A percentile compares a stretch with the other conserved stretches of the same genome.
Conservation (phyloP, 176 grass and related monocot species). For the Aegilops bicornis region DNA sequence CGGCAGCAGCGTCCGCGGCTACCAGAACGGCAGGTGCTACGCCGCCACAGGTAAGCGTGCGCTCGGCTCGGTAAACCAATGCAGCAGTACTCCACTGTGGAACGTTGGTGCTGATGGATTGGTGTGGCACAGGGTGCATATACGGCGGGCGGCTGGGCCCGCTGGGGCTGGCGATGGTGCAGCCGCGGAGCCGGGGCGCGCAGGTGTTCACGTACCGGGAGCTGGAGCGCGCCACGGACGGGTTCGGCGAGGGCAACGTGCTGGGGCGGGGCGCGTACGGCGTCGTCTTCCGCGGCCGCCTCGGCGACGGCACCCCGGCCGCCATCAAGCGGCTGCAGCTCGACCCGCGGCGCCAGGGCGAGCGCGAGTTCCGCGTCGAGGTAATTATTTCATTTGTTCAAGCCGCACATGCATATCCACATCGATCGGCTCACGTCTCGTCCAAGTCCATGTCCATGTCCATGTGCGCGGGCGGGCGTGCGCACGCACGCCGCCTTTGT, state of each 20-base stretch:
- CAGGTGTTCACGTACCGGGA: constrained; percentile 98
- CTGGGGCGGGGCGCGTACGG: constrained; percentile 62
- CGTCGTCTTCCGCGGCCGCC: constrained; percentile 65
- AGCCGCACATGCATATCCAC: neutral
- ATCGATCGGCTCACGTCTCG: constrained; percentile 4
- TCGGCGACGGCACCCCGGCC: constrained; percentile 76
- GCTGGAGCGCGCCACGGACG: constrained; percentile 82
- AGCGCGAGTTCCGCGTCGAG: constrained; percentile 96
- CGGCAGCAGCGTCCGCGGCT: constrained; percentile 22
- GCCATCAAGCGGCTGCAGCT: constrained; percentile 85
- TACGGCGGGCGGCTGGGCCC: constrained; percentile 69
- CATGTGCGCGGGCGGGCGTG: neutral
- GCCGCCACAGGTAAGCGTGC: constrained; percentile 23
- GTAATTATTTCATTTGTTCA: constrained; percentile 3
- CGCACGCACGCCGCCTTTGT: neutral
- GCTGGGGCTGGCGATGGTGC: constrained; percentile 51
- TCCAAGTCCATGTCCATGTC: neutral
- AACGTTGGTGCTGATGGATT: neutral
- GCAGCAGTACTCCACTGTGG: neutral
- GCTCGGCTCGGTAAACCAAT: neutral
- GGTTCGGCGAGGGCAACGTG: constrained; percentile 82
- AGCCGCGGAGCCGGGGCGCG: constrained; percentile 46
- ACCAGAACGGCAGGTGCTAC: constrained; percentile 33
- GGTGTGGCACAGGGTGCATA: constrained; percentile 52
- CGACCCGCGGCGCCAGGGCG: constrained; percentile 75